A percentile compares a stretch with the other conserved stretches of the same genome.
phyloP scores from a whole-genome alignment of 2,329 filamentous ascomycete genomes.

The Colletotrichum tofieldiae region DNA sequence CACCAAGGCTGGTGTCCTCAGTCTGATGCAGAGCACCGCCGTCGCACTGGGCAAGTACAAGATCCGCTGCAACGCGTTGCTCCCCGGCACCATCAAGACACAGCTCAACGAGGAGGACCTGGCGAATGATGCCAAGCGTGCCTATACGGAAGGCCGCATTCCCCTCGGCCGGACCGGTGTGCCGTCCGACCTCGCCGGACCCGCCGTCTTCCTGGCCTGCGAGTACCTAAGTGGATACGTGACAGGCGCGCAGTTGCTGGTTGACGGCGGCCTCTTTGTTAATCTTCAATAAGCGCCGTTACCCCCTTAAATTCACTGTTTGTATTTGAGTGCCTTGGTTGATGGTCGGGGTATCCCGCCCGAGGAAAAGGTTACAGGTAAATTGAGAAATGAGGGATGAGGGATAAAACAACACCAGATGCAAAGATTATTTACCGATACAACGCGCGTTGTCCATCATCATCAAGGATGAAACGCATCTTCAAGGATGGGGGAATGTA shows the following conservation, averaged over 20 bases:
- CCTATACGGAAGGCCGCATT: constrained; percentile 86
- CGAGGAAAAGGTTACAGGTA: neutral
- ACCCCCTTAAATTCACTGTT: neutral
- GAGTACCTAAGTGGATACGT: constrained; percentile 86
- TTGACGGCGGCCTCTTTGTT: constrained; percentile 92
- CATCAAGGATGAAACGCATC: constrained; percentile 31
- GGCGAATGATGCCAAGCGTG: constrained; percentile 78
- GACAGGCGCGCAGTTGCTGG: constrained; percentile 85
- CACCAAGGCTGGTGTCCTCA: constrained; percentile 87
- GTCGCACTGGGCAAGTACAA: constrained; percentile 82
- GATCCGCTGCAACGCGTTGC: constrained; percentile 86
- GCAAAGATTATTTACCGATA: constrained; percentile 2
- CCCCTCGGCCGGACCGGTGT: constrained; percentile 82
- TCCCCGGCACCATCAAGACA: constrained; percentile 88
- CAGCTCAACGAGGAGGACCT: constrained; percentile 89
- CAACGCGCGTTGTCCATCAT: constrained; percentile 3
- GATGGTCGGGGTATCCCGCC: neutral
- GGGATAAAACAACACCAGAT: constrained; percentile 2
- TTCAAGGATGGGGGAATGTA: constrained; percentile 34
- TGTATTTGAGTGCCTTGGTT: neutral
- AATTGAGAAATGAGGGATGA: constrained; percentile 7
- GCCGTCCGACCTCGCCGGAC: constrained; percentile 83
- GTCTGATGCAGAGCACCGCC: constrained; percentile 87
- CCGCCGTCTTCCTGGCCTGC: constrained; percentile 87
- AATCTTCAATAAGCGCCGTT: constrained; percentile 78